These are phyloP conservation scores for Symbiodinium natans DNA, from an alignment of 73 alveolate species.

Conservation along the genomic window DNA sequence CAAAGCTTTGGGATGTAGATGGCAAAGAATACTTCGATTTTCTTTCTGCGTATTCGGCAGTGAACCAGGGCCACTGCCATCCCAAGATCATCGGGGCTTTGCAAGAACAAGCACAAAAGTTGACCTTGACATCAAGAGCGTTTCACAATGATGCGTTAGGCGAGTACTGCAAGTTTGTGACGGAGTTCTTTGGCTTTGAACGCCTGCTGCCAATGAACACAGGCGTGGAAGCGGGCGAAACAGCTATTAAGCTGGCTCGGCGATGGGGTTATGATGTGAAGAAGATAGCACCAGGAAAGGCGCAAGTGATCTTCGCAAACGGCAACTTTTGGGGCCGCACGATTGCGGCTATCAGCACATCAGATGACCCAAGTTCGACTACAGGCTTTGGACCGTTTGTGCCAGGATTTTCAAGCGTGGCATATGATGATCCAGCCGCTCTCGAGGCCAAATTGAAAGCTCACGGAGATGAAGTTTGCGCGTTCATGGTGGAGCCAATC, in stretches of 20 bases:
- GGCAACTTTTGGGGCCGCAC: conserved; percentile 99
- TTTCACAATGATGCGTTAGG: conserved; percentile 96
- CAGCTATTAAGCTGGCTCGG: conserved; percentile 98
- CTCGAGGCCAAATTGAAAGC: conserved; percentile 94
- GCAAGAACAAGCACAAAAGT: conserved; percentile 96
- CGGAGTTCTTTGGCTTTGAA: conserved; percentile 97
- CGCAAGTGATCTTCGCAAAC: conserved; percentile 86
- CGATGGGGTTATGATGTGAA: conserved; percentile 98
- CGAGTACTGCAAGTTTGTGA: conserved; percentile 95
- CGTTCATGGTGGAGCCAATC: conserved; percentile 97
- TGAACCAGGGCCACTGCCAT: conserved; percentile 99
- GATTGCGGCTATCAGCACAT: conserved; percentile 96
- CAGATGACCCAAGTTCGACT: conserved; percentile 96
- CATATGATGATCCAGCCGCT: conserved; percentile 96
- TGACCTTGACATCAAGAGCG: conserved; percentile 97
- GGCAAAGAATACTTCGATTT: conserved; percentile 96
- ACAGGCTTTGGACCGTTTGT: conserved; percentile 98
- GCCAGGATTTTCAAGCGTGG: conserved; percentile 97
- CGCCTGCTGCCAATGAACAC: conserved; percentile 98
- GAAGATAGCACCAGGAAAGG: conserved; percentile 95
- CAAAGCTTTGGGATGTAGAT: conserved; percentile 92
- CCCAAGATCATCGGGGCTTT: conserved; percentile 97
- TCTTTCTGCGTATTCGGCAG: conserved; percentile 98
- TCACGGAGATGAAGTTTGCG: conserved; percentile 76
- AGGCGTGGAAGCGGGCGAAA: conserved; percentile 99